These are phyloP conservation scores for Begonia fuchsioides DNA, from an alignment of 306 rosid genomes.

Conservation along the genomic window DNA sequence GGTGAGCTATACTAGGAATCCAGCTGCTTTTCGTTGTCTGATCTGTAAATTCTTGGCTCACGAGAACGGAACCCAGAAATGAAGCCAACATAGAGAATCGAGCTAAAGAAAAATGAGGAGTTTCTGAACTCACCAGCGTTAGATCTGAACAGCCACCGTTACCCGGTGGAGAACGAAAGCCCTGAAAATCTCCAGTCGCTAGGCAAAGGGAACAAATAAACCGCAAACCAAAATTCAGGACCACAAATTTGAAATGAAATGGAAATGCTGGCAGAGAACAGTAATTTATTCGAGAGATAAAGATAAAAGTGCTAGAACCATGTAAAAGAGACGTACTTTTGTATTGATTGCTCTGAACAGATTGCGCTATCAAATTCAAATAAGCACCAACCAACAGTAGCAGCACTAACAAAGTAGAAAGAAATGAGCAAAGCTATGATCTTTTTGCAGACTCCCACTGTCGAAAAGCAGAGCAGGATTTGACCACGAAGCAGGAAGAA, in stretches of 20 bases:
- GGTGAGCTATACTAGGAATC: slow-evolving; percentile 18
- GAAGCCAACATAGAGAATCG: background rate
- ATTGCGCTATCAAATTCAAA: slow-evolving; percentile 14
- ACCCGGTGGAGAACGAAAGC: background rate
- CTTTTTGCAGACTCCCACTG: background rate
- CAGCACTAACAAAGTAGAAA: slow-evolving; percentile 3
- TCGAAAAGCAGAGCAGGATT: background rate
- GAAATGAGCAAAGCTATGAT: slow-evolving; percentile 7
- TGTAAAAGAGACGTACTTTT: slow-evolving; percentile 1
- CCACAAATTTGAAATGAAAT: slow-evolving; percentile 4
- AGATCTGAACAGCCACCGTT: slow-evolving; percentile 26
- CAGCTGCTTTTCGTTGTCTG: slow-evolving; percentile 37
- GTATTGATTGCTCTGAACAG: slow-evolving; percentile 9
- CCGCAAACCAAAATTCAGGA: background rate
- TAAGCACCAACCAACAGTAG: slow-evolving; percentile 3
- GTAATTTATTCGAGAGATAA: background rate
- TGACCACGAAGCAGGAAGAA: background rate
- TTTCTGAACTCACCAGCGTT: slow-evolving; percentile 9
- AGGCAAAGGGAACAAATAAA: background rate
- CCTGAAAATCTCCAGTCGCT: background rate
- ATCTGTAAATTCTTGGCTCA: slow-evolving; percentile 21
- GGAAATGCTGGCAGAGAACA: background rate
- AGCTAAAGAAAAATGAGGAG: slow-evolving; percentile 8
- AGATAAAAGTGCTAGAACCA: background rate
- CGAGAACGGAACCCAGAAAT: slow-evolving; percentile 17